These are phyloP conservation scores for Collybiopsis confluens DNA, from an alignment of 768 basidiomycete species.

Conservation along the genomic window DNA sequence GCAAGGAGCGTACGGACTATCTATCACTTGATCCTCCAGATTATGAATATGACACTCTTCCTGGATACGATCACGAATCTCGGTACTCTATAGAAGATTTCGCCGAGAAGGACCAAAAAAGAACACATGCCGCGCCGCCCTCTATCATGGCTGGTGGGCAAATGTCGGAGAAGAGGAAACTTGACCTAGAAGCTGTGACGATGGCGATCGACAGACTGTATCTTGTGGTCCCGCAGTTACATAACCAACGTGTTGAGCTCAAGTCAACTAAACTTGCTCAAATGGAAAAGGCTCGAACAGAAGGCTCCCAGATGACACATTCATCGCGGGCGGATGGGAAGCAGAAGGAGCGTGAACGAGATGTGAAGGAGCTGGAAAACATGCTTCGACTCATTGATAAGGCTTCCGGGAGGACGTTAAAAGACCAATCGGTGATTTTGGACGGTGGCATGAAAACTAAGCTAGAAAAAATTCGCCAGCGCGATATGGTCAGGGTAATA, in stretches of 20 bases:
- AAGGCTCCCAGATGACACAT: slow-evolving; percentile 23
- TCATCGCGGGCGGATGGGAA: slow-evolving; percentile 22
- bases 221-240: slow-evolving; percentile 79
- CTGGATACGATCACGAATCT: slow-evolving; percentile 46
- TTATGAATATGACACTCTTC: slow-evolving; percentile 40
- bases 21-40: slow-evolving; percentile 40
- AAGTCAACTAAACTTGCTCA: slow-evolving; percentile 65
- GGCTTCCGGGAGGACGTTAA: slow-evolving; percentile 63
- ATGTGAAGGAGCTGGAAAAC: slow-evolving; percentile 58
- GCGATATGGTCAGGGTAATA: slow-evolving; percentile 62
- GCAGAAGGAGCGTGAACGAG: slow-evolving; percentile 42
- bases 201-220: slow-evolving; percentile 90
- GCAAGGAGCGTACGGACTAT: slow-evolving; percentile 52
- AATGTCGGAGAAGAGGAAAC: slow-evolving; percentile 71
- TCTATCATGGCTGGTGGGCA: slow-evolving; percentile 21
- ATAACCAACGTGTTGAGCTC: slow-evolving; percentile 91
- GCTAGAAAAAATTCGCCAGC: slow-evolving; percentile 50
- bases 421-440: slow-evolving; percentile 66
- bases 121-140: slow-evolving; percentile 22
- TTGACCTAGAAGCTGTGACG: slow-evolving; percentile 83
- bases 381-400: slow-evolving; percentile 68
- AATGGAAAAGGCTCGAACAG: slow-evolving; percentile 64
- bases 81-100: slow-evolving; percentile 31
- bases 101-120: slow-evolving; percentile 19
- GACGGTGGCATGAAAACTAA: slow-evolving; percentile 54